phyloP scores from a whole-genome alignment of 2,329 filamentous ascomycete genomes.

The Microdochium paspali region DNA sequence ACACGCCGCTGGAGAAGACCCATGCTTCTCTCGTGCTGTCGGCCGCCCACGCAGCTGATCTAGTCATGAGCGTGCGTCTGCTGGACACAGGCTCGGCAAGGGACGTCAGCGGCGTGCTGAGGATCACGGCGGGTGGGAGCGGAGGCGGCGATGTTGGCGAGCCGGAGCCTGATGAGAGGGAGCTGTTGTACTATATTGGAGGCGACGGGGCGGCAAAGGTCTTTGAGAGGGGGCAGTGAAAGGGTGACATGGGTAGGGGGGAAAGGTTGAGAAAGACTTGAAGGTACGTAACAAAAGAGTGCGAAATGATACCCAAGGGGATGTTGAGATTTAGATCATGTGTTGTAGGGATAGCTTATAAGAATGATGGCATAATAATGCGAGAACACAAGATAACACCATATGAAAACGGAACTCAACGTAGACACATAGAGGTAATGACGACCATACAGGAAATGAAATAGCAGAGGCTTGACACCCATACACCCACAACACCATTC shows the following conservation, averaged over 20 bases:
- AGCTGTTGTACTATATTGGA: constrained; percentile 73
- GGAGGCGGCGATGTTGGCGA: constrained; percentile 28
- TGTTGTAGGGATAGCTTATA: too few species aligned
- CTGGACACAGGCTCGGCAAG: constrained; percentile 82
- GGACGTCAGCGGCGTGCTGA: constrained; percentile 82
- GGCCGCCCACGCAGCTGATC: constrained; percentile 65
- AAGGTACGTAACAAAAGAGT: too few species aligned
- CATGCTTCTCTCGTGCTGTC: constrained; percentile 63
- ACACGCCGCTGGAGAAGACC: constrained; percentile 58
- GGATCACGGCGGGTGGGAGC: constrained; percentile 46
- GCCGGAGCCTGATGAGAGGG: constrained; percentile 43
- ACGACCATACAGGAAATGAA: too few species aligned
- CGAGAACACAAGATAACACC: too few species aligned
- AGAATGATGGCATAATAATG: too few species aligned
- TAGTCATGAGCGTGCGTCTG: constrained; percentile 61
- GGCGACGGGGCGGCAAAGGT: constrained; percentile 73
- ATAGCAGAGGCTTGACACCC: too few species aligned
- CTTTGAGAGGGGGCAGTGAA: constrained; percentile 75
- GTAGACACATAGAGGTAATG: too few species aligned
- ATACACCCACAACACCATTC: constrained; percentile 4
- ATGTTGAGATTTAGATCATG: too few species aligned
- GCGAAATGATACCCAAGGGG: too few species aligned
- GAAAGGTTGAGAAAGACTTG: too few species aligned
- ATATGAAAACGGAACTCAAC: too few species aligned
- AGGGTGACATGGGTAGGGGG: too few species aligned